Evolutionary conservation across 768 basidiomycete species (phyloP), one percentile per base, ranked within the genome.

Genomic region (Tylopilus vinaceipallidus): DNA sequence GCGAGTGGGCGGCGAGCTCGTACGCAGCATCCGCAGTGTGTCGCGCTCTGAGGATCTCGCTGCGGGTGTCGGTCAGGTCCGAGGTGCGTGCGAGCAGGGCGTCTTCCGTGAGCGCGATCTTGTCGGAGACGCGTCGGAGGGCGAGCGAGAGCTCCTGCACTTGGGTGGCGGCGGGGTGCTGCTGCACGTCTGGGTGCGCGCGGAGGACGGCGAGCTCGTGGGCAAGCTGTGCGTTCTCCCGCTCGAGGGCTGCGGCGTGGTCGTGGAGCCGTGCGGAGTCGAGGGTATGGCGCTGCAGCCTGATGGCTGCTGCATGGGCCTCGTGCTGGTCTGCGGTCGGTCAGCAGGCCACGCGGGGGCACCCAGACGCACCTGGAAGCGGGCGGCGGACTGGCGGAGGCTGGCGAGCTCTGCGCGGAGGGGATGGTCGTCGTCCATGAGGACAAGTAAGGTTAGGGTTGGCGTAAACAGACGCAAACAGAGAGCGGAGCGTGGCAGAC

Each of bases 111-210:
- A 77, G 60, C 0, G 76, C 72, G 17, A 90, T 76, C 64, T 90
- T 84, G 60, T 88, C 82, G 3, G 81, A 84, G 27, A 88, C 71
- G 19, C 77, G 78, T 7, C 88, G 77, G 23, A 89, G 75, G 0
- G 86, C 81, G 9, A 91, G 75, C 0, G 86, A 82, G 44, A 91
- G 75, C 49, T 91, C 73, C 14, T 73, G 66, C 2, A 73, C 71
- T 47, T 75, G 75, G 4, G 68, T 53, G 6, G 67, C 56, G 24
- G 73, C 68, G 6, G 72, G 69, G 42, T 70, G 71, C 0, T 67
- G 68, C 7, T 73, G 64, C 4, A 70, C 61, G 41, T 79, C 75
- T 14, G 84, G 79, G 52, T 78, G 63, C 0, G 77, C 73, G 38
- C 84, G 73, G n/a, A 89, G 74, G 4, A 75, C 54, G 6, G 67